phyloP scores from a whole-genome alignment of 2,329 filamentous ascomycete species.

The Botrytis paeoniae region DNA sequence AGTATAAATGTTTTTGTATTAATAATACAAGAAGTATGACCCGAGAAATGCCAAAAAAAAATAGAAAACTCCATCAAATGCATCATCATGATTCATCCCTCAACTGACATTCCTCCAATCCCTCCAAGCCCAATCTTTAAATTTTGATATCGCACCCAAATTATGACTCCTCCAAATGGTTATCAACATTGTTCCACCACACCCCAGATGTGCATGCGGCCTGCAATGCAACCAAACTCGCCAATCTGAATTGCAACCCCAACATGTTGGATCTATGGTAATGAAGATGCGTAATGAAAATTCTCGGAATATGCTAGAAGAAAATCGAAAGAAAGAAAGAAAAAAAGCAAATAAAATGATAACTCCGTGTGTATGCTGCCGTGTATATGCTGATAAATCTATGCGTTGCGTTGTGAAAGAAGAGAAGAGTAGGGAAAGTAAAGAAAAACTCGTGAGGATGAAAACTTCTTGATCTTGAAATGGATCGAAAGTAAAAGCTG shows the following conservation, averaged over 20 bases:
- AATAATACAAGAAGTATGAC: conserved; percentile 2
- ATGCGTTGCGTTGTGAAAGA: background rate
- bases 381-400: conserved; percentile 3
- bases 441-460: background rate
- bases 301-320: background rate
- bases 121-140: background rate
- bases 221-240: background rate
- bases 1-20: background rate
- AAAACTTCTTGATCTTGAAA: background rate
- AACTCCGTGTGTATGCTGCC: background rate
- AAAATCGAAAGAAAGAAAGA: background rate
- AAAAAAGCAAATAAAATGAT: background rate
- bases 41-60: background rate
- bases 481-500: background rate
- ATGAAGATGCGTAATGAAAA: background rate
- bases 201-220: background rate
- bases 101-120: background rate
- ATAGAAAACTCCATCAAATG: background rate
- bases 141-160: background rate
- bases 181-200: background rate
- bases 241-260: background rate
- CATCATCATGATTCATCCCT: background rate
- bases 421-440: background rate
- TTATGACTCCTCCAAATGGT: background rate
- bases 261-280: background rate